Base-by-base conservation (phyloP, 108 stramenopile species). In the Stephanodiscus minutulus region DNA sequence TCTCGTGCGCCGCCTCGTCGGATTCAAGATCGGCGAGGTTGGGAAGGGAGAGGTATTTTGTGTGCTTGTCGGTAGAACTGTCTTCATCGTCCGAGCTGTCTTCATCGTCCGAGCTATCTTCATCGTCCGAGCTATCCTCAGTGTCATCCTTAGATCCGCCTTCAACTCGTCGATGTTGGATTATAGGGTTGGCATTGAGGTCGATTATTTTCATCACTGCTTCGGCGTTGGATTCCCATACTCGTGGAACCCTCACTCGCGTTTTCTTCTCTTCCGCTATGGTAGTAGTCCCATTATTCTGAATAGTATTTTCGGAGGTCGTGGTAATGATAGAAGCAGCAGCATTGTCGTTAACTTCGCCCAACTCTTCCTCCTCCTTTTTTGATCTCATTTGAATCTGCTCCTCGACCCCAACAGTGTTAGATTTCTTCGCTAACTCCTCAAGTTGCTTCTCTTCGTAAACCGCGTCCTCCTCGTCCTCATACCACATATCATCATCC, bases 21-120 rank as follows among this genome's bases (percentile, higher is more conserved):
- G 77, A 49, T 35, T 50, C 17, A 11, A 72, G 66, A 12, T 29
- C 72, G 41, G 70, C 48, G 20, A 79, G 70, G 39, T 79, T 79
- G 60, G 77, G 77, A 1, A 79, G 44, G 61, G 81, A 59, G 20
- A 79, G 64, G 65, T 79, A 66, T 17, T 48, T 72, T n/a, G 64
- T 66, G 17, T 33, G 20, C n/a, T 78, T 33, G n/a, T 69, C 55
- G 21, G 66, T 64, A 18, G 62, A 53, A 24, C 66, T 59, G 15
- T 64, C 68, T 21, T 69, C 68, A 13, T 56, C 69, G 7, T 63
- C 68, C 57, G 44, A 56, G 28, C 29, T 21, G 36, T 60, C 46
- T 24, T 56, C 47, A 33, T 33, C 31, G 31, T 5, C 31, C 2
- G 31, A 33, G 5, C 31, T 5, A 2, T 33, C 31, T 27, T 78